Evolutionary conservation across 257 asterid genomes (phyloP).

Genomic region (Nicotiana knightiana): DNA sequence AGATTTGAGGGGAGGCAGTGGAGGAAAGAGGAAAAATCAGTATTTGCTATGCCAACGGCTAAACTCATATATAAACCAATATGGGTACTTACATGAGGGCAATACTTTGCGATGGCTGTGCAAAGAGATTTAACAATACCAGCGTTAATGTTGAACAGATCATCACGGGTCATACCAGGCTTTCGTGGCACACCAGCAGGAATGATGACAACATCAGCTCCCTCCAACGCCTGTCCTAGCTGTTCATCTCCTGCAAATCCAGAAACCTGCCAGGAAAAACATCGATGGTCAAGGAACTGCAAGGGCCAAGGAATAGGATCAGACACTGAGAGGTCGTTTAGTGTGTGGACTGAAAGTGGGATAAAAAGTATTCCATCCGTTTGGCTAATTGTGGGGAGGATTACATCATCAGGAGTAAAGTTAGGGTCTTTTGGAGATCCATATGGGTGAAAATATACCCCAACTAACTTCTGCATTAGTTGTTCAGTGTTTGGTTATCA

Average conservation of each 20-base stretch:
- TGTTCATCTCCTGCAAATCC: constrained; percentile 64
- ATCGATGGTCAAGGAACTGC: background rate
- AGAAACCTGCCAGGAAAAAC: constrained; percentile 34
- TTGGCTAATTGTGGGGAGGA: background rate
- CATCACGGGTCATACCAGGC: constrained; percentile 39
- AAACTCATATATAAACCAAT: background rate
- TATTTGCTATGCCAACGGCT: background rate
- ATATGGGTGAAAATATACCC: background rate
- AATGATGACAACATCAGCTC: constrained; percentile 30
- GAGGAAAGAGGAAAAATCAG: background rate
- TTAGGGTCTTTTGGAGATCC: background rate
- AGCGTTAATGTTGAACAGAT: constrained; percentile 31
- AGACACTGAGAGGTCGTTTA: background rate
- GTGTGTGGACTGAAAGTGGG: background rate
- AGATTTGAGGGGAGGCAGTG: background rate
- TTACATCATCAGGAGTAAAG: background rate
- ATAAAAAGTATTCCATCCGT: background rate
- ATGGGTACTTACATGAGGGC: constrained; percentile 26
- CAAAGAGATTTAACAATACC: constrained; percentile 25
- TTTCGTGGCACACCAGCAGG: constrained; percentile 35
- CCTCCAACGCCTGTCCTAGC: constrained; percentile 62
- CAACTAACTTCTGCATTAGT: background rate
- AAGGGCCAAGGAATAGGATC: background rate
- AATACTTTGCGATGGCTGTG: constrained; percentile 23
- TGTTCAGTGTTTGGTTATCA: background rate